Conservation (phyloP, 169 alveolate species). For the Cyclospora cayetanensis region DNA sequence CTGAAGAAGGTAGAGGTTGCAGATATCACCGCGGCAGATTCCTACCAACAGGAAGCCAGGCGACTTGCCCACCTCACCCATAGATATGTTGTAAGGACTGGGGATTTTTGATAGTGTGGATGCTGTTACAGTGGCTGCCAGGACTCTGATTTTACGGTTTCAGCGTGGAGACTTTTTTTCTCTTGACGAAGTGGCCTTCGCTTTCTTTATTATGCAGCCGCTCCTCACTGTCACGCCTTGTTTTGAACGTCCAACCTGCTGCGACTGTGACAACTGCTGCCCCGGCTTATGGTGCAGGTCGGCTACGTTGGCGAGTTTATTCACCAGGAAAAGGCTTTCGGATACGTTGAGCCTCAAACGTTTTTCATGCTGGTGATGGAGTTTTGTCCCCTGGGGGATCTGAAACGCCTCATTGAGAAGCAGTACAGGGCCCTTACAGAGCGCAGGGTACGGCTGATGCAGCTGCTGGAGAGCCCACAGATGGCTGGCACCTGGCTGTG, state of each 20-base stretch:
- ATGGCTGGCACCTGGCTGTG: too few species aligned
- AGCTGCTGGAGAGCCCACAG: too few species aligned
- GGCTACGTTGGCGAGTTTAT: conserved; percentile 69
- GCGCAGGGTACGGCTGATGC: conserved; percentile 12
- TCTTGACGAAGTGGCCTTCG: background rate
- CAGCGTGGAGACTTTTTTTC: background rate
- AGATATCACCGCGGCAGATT: conserved; percentile 62
- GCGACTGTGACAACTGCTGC: too few species aligned
- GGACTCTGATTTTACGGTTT: background rate
- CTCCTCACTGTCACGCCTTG: background rate
- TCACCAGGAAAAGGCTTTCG: conserved; percentile 49
- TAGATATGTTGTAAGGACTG: background rate
- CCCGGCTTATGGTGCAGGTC: conserved; percentile 46
- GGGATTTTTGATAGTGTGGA: background rate
- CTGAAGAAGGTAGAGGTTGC: conserved; percentile 39
- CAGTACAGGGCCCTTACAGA: conserved; percentile 53
- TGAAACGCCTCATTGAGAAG: conserved; percentile 54
- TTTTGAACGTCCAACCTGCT: background rate
- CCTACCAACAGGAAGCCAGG: conserved; percentile 58
- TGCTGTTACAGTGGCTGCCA: background rate
- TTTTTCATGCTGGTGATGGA: conserved; percentile 70
- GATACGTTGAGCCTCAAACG: conserved; percentile 31
- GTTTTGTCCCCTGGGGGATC: conserved; percentile 67
- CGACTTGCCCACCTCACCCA: conserved; percentile 36
- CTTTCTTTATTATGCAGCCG: too few species aligned